These are phyloP conservation scores for Dichotomocladium elegans DNA, from an alignment of 371 early-diverging fungal genomes.

Conservation along the genomic window DNA sequence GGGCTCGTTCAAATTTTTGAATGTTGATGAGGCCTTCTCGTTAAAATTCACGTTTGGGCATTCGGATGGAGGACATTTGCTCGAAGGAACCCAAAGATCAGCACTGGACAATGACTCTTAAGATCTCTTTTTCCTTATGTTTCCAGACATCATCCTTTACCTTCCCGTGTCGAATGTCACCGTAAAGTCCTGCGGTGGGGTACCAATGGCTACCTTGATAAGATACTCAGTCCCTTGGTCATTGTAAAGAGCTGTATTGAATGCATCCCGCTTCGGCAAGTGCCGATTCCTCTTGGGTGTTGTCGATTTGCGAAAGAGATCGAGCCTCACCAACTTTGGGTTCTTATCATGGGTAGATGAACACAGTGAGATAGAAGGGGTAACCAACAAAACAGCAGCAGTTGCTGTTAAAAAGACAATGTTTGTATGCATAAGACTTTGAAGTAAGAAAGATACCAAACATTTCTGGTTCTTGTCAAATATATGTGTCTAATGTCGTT, in stretches of 20 bases:
- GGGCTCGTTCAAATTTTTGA: constrained; percentile 9
- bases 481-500: too few species aligned
- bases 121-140: too few species aligned
- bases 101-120: constrained; percentile 30
- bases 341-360: too few species aligned
- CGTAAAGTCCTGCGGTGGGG: constrained; percentile 34
- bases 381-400: too few species aligned
- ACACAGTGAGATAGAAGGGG: too few species aligned
- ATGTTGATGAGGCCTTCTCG: constrained; percentile 20
- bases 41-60: constrained; percentile 38
- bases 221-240: constrained; percentile 33
- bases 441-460: too few species aligned
- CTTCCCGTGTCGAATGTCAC: constrained; percentile 47
- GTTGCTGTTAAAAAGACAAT: too few species aligned
- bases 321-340: too few species aligned
- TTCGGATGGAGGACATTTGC: constrained; percentile 23
- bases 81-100: constrained; percentile 45
- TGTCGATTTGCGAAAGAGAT: too few species aligned
- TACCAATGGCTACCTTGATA: constrained; percentile 30
- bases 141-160: constrained; percentile 21
- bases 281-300: too few species aligned
- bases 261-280: constrained; percentile 3
- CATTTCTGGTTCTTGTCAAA: too few species aligned
- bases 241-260: constrained; percentile 15
- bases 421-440: too few species aligned